Percentiles rank a stretch among this genome's conserved stretches.
These are phyloP conservation scores for Citrus sinensis DNA, from an alignment of 345 rosid genomes.

Conservation along the genomic window DNA sequence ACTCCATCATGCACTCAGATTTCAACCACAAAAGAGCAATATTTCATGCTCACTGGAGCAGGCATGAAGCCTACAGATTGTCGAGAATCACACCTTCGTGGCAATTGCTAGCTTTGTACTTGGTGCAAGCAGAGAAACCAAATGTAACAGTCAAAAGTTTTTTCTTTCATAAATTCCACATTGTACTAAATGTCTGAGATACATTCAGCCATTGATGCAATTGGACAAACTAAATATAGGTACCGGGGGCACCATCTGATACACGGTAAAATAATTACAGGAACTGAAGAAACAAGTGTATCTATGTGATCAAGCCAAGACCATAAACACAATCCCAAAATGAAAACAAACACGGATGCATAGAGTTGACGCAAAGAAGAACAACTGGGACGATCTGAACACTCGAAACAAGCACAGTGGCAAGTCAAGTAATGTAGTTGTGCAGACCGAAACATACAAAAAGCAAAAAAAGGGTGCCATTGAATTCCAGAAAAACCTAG, in stretches of 20 bases:
- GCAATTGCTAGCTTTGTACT: background rate
- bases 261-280: background rate
- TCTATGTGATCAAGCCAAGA: constrained; percentile 14
- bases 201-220: background rate
- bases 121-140: background rate
- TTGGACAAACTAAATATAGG: background rate
- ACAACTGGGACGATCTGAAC: constrained; percentile 23
- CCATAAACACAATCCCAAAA: background rate
- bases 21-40: background rate
- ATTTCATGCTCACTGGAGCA: background rate
- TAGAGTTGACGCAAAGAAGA: background rate
- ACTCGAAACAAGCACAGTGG: constrained; percentile 6
- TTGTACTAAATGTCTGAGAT: background rate
- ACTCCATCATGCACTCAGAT: background rate
- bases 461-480: background rate
- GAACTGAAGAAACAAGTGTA: background rate
- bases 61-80: background rate
- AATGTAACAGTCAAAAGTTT: background rate
- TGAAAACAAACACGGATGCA: background rate
- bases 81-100: background rate
- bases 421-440: background rate
- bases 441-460: background rate
- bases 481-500: constrained; percentile 35
- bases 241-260: background rate
- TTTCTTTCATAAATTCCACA: background rate